Base-by-base conservation (phyloP, 78 protist genomes). In the slime mould (Dictyostelium discoideum) region DNA sequence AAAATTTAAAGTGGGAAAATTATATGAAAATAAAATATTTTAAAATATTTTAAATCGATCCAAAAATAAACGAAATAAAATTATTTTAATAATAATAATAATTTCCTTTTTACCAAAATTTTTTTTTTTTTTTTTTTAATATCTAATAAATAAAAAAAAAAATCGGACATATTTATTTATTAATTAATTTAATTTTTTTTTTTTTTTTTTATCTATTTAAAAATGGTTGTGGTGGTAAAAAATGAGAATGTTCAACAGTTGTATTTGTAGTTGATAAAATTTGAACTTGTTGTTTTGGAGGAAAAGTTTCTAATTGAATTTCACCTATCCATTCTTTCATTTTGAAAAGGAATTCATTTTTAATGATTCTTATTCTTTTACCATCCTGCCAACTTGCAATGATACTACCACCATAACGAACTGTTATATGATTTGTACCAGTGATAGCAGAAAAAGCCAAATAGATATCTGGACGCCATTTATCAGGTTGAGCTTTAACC, bases 341-440 rank as follows among this genome's bases (percentile, higher is more conserved):
- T 83, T 90, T 90, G 42, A 90, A 82, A 29, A 73, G 76, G 13
- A 90, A 77, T 37, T 90, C 95, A 50, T 90, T 90, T 72, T 82
- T 90, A 26, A 80, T n/a, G 11, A 86, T 67, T 22, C 95, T 22
- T 69, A 79, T 48, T 72, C 95, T 37, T 57, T 72, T 90, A n/a
- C n/a, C 46, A 48, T 90, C 95, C 83, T 90, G 95, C 95, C 95
- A 90, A 39, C 83, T 39, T 32, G 95, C 74, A 24, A 90, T 90
- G 22, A 90, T 72, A 40, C 69, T 50, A 14, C 83, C 95, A 73
- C 95, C 95, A 82, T 83, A 90, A 24, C 65, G 20, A 13, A 90
- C 67, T 0, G 69, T 39, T 39, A 90, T 83, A 18, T 82, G 88
- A 24, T 80, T 90, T 0, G 95, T 90, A 40, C 95, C 95, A 29